Evolutionary conservation across 768 basidiomycete species (phyloP), one percentile per base, ranked within the genome.

Genomic region (Rhodotorula diobovata): DNA sequence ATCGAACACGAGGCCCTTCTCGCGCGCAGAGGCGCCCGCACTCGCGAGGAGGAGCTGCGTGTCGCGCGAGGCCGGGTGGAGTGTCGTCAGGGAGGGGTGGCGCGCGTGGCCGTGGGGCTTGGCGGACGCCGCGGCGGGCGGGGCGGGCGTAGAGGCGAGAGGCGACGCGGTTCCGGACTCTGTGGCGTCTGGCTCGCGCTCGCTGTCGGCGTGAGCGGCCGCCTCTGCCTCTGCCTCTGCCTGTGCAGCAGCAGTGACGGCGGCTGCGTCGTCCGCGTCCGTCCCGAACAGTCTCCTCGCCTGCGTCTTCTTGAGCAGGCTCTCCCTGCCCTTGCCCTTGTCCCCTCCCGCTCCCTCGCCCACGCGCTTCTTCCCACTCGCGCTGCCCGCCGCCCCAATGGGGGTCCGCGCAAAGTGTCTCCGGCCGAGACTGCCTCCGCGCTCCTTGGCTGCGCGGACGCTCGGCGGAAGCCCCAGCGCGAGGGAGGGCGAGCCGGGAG

Each of bases 251-350:
- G 34, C 54, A 8, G 9, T 20, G 35, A 39, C 39, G 43, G 50
- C 54, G 37, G 50, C 45, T 0, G 45, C 62, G 15, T 50, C 51
- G 14, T 62, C 67, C 43, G 61, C 67, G 30, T 55, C 62, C 21
- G 50, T 32, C 16, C 41, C 63, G 28, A 55, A 64, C 46, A 61
- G 45, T 14, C 66, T 41, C 46, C 48, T 23, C 48, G 23, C 23
- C 11, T 50, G 48, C 48, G 48, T 50, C 4, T 28, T 23, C 48
- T 23, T 25, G 23, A 50, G 48, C 6, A 50, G 48, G 41, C 41
- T 43, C 75, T 91, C 90, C n/a, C 71, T 89, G 90, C 54, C 85
- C 83, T 53, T 85, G 83, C 48, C 21, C 23, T 1, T 23, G 48
- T 3, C 48, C 53, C 4, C 7, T 15, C 50, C 6, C n/a, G n/a